These are phyloP conservation scores for Kwoniella pini DNA, from an alignment of 768 basidiomycete species.

Conservation along the genomic window DNA sequence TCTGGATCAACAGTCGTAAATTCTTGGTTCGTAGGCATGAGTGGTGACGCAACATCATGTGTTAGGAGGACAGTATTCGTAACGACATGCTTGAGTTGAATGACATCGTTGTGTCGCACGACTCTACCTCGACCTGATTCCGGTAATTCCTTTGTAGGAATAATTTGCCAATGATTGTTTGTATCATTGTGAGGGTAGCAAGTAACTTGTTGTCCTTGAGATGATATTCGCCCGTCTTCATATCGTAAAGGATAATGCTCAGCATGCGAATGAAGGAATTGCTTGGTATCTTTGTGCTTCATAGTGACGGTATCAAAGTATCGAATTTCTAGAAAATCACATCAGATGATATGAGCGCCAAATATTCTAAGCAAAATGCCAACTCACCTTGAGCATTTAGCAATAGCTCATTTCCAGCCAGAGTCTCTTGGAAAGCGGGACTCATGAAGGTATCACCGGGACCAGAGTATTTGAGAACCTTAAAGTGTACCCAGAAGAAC, in stretches of 20 bases:
- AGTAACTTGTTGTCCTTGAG: constrained; percentile 96
- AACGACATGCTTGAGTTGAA: constrained; percentile 84
- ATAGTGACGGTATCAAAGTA: constrained; percentile 88
- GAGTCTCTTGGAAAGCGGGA: constrained; percentile 94
- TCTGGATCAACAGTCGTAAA: constrained; percentile 89
- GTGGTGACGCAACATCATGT: constrained; percentile 94
- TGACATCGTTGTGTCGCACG: constrained; percentile 82
- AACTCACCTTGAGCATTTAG: constrained; percentile 81
- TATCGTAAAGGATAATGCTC: constrained; percentile 91
- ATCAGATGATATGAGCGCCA: background rate
- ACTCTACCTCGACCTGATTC: constrained; percentile 90
- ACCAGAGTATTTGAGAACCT: constrained; percentile 81
- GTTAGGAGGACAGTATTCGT: constrained; percentile 82
- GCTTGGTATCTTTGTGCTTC: constrained; percentile 89
- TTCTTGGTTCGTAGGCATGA: constrained; percentile 98
- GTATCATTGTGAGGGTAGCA: constrained; percentile 90
- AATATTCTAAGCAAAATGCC: background rate
- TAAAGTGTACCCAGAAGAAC: constrained; percentile 95
- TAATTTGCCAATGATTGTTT: constrained; percentile 94
- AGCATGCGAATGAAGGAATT: constrained; percentile 87
- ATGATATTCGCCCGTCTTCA: constrained; percentile 91
- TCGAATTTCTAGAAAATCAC: constrained; percentile 69
- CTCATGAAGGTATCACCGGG: constrained; percentile 97
- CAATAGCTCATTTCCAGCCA: constrained; percentile 86
- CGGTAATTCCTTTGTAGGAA: constrained; percentile 92